These are phyloP conservation scores for Solanum tarapatanum DNA, from an alignment of 257 asterid genomes.

Conservation along the genomic window DNA sequence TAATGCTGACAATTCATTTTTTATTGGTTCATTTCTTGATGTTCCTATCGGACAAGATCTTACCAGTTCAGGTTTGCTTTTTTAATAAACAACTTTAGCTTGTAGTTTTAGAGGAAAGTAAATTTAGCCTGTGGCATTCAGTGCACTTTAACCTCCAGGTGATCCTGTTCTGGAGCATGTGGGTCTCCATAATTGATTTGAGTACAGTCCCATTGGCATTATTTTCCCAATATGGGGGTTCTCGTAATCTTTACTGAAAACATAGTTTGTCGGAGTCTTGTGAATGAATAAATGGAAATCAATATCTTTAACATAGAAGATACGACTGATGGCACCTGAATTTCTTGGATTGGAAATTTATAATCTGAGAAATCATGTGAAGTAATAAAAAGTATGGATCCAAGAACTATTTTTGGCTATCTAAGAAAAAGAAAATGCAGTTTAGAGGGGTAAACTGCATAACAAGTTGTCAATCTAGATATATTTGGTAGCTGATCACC, in stretches of 20 bases:
- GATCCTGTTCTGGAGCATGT: neutral
- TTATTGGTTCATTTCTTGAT: slow-evolving; percentile 90
- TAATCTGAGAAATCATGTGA: neutral
- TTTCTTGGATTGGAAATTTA: neutral
- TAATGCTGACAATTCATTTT: slow-evolving; percentile 54
- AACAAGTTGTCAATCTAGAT: neutral
- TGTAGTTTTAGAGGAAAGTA: neutral
- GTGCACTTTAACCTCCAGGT: neutral
- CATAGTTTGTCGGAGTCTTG: neutral
- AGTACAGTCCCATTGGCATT: neutral
- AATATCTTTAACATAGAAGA: neutral
- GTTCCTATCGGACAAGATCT: slow-evolving; percentile 93
- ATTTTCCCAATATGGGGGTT: neutral
- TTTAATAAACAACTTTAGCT: neutral
- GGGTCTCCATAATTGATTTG: neutral
- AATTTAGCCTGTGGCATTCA: neutral
- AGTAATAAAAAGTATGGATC: neutral
- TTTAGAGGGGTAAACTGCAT: neutral
- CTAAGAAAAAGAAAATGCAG: neutral
- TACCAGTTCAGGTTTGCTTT: slow-evolving; percentile 49
- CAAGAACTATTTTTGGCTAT: neutral
- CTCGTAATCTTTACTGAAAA: neutral
- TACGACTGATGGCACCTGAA: neutral
- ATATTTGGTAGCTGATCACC: neutral
- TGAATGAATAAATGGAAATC: neutral